phyloP scores from a whole-genome alignment of 495 filamentous ascomycete genomes.

The Tuber aestivum region DNA sequence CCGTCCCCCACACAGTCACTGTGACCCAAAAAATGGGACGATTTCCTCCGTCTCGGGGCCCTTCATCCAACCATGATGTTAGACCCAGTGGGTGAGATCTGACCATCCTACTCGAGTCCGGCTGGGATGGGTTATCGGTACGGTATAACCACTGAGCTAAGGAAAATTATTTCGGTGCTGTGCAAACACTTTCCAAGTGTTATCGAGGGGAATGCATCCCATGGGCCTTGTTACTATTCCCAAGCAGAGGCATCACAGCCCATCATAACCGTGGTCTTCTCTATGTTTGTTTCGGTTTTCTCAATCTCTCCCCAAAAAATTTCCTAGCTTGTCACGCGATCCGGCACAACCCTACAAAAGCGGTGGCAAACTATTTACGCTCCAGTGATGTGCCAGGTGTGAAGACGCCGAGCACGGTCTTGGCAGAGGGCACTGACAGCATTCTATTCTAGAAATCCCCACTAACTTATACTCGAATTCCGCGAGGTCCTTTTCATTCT shows the following conservation, averaged over 20 bases:
- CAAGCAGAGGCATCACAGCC: background rate
- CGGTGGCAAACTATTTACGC: background rate
- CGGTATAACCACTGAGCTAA: background rate
- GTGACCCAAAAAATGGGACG: background rate
- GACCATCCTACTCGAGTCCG: background rate
- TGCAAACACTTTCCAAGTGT: background rate
- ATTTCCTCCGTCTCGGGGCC: background rate
- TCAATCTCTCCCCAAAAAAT: background rate
- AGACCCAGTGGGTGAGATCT: background rate
- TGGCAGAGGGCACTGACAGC: too few relatives aligned
- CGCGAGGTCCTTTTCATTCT: background rate
- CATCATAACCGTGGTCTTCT: background rate
- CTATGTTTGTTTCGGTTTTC: background rate
- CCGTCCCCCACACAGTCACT: background rate
- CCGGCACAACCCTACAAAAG: background rate
- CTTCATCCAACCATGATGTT: background rate
- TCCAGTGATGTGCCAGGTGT: background rate
- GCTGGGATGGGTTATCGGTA: background rate
- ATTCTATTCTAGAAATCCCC: background rate
- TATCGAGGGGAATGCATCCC: background rate
- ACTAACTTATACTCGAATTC: background rate
- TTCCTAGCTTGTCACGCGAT: background rate
- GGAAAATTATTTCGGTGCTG: background rate
- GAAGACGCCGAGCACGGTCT: background rate
- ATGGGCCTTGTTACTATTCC: background rate